phyloP scores from a whole-genome alignment of 2,329 filamentous ascomycete species.

The Xylariaceae sp. region DNA sequence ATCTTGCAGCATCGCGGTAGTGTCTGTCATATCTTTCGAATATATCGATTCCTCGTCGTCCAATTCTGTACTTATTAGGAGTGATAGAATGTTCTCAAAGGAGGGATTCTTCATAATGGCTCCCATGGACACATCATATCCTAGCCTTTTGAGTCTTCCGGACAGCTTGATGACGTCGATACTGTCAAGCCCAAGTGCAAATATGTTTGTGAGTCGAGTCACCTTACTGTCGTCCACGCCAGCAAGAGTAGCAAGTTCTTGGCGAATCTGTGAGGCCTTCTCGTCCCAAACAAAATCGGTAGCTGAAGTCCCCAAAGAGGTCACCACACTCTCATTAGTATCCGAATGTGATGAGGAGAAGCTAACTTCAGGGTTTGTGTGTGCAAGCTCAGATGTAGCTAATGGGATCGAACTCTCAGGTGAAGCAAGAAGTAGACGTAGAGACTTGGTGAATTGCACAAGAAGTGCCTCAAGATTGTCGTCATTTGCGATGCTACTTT shows the following conservation, averaged over 20 bases:
- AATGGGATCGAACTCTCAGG: constrained; percentile 5
- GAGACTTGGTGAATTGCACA: constrained; percentile 36
- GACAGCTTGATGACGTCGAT: constrained; percentile 87
- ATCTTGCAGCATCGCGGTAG: constrained; percentile 35
- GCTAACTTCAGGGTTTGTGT: not conserved
- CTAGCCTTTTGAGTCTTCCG: constrained; percentile 62
- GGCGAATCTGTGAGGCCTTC: constrained; percentile 51
- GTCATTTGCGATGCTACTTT: constrained; percentile 39
- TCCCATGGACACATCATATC: constrained; percentile 65
- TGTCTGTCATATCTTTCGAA: constrained; percentile 9
- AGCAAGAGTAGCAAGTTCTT: constrained; percentile 63
- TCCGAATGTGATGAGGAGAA: not conserved
- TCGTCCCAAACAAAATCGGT: constrained; percentile 57
- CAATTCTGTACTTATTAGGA: constrained; percentile 16
- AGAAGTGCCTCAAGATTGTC: constrained; percentile 36
- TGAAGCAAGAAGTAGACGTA: constrained; percentile 24
- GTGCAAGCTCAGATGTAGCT: not conserved
- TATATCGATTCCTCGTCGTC: constrained; percentile 9
- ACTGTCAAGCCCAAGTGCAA: constrained; percentile 85
- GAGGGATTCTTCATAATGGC: constrained; percentile 72
- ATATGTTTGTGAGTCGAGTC: constrained; percentile 60
- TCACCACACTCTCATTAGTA: not conserved
- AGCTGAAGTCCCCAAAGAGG: not conserved
- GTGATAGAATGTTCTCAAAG: constrained; percentile 57
- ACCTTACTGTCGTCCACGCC: constrained; percentile 51